Evolutionary conservation across 768 basidiomycete genomes (phyloP).

Genomic region (Pulveroboletus sp.): DNA sequence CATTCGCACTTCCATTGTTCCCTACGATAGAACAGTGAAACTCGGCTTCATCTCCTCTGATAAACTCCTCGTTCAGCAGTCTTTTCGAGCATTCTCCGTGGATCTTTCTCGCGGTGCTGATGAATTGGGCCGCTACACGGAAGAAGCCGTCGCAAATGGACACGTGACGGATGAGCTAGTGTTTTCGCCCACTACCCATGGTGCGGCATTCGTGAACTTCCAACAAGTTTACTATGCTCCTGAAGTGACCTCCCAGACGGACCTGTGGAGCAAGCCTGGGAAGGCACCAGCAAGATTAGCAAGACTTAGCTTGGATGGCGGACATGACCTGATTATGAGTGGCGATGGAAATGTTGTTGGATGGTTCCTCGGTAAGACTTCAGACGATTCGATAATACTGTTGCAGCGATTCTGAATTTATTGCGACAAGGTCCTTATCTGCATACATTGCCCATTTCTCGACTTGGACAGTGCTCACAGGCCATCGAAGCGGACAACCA

Average conservation of each 20-base stretch:
- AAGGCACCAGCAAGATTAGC: conserved; percentile 61
- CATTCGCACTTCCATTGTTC: conserved; percentile 50
- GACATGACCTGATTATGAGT: conserved; percentile 66
- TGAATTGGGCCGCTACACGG: conserved; percentile 45
- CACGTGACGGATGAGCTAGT: conserved; percentile 57
- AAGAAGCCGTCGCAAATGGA: conserved; percentile 50
- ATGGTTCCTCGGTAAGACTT: conserved; percentile 65
- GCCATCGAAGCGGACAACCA: conserved; percentile 46
- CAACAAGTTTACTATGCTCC: conserved; percentile 62
- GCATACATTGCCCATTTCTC: conserved; percentile 58
- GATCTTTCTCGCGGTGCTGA: conserved; percentile 48
- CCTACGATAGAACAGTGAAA: conserved; percentile 39
- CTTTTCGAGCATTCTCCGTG: conserved; percentile 45
- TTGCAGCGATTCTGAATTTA: neutral
- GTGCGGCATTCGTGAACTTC: conserved; percentile 67
- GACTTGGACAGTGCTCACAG: conserved; percentile 46
- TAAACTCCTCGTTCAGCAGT: conserved; percentile 61
- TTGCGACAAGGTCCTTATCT: conserved; percentile 19
- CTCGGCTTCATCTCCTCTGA: conserved; percentile 57
- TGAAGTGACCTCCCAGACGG: conserved; percentile 39
- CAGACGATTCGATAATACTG: neutral
- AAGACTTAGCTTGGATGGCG: conserved; percentile 69
- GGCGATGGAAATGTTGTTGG: conserved; percentile 63
- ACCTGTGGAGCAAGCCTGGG: conserved; percentile 68
- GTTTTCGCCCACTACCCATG: conserved; percentile 38